Evolutionary conservation across 139 green algal species (phyloP), one percentile per base, ranked within the genome.

Genomic region (Closterium sp.): DNA sequence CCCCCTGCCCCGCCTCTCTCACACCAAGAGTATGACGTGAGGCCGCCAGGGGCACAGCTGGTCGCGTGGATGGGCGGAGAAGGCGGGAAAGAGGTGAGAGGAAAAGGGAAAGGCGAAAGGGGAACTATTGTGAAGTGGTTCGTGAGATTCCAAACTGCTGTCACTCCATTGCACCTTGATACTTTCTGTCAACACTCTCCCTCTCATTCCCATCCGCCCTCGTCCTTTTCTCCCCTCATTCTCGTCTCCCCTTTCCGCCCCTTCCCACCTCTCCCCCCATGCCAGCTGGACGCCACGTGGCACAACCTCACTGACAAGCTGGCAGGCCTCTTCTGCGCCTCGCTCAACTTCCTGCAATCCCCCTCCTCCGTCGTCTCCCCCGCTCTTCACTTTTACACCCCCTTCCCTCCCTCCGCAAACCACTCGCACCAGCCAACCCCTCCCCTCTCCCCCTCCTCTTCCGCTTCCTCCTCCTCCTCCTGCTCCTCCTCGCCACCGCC

Each of bases 281-380:
- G 70, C 24, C 91, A 91, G 93, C 50, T 91, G 28, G 45, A 93
- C 62, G 73, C 87, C 22, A 89, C 31, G 11, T 95, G 94, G 94
- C 31, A 28, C 34, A 95, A 95, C 38, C 87, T 95, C 32, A 96
- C 91, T 84, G 22, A 94, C 38, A 42, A 85, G 21, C 87, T 96
- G 4, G 94, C 93, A 30, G 94, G 94, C 1, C 31, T 95, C 11
- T 95, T 96, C 89, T 96, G 94, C 86, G 91, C 94, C 9, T 96
- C 94, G 2, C 62, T 96, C 42, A 94, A 94, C 87, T 88, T 91
- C 17, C 62, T 95, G 45, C 62, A 50, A 1, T 31, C 79, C 7
- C 4, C 92, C 22, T 38, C 85, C 28, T 85, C 29, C 21, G 87
- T 30, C 62, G 89, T 90, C 27, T 89, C 90, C 9, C 90, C 91